Evolutionary conservation across 2,329 filamentous ascomycete species (phyloP).

Genomic region (Thelonectria discophora): DNA sequence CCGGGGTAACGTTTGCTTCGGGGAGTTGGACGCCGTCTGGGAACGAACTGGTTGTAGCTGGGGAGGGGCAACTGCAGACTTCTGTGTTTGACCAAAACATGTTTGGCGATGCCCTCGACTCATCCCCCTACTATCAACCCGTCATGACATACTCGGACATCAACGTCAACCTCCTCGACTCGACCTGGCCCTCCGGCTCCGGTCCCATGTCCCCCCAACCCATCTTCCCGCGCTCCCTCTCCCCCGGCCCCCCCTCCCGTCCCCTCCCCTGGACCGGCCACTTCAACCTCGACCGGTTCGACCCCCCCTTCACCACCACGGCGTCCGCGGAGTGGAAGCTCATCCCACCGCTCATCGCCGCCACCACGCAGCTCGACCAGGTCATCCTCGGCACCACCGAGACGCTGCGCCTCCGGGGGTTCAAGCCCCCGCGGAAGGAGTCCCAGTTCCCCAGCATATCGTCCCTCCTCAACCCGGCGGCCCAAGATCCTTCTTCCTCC

Average conservation of each 20-base stretch:
- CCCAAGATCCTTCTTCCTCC: neutral
- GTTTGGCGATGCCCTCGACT: conserved; percentile 2
- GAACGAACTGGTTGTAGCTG: neutral
- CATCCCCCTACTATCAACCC: conserved; percentile 8
- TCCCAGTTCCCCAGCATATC: conserved; percentile 39
- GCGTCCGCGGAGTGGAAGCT: conserved; percentile 20
- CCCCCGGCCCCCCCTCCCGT: conserved; percentile 10
- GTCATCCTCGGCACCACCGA: conserved; percentile 30
- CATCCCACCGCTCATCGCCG: conserved; percentile 27
- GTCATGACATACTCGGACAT: conserved; percentile 1
- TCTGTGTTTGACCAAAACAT: conserved; percentile 4
- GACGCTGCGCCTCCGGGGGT: conserved; percentile 19
- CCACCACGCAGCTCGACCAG: conserved; percentile 28
- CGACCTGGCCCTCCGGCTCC: conserved; percentile 19
- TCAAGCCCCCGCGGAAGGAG: conserved; percentile 9
- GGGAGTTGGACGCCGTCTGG: neutral
- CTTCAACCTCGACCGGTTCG: conserved; percentile 23
- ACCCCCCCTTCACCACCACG: neutral
- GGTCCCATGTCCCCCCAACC: neutral
- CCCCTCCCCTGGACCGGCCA: conserved; percentile 26
- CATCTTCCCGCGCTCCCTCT: neutral
- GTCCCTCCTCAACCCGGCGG: conserved; percentile 33
- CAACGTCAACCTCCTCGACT: conserved; percentile 16
- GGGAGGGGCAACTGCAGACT: neutral
- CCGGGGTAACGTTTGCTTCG: neutral